Evolutionary conservation across 148 eudicot genomes (phyloP), one percentile per base, ranked within the genome.

Genomic region (Talinum fruticosum): DNA sequence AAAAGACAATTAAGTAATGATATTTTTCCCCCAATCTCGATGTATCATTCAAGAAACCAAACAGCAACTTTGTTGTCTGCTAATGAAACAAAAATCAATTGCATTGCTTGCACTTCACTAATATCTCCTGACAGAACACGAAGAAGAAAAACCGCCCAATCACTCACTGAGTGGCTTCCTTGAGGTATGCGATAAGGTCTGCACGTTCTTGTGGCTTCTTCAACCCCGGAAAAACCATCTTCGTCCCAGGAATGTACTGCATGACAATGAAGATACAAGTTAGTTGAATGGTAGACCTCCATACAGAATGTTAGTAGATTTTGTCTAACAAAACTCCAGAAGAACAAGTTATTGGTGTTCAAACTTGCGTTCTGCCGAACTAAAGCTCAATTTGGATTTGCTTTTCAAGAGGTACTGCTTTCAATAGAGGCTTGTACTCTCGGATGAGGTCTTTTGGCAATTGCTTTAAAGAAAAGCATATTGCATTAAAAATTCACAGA

Each of bases 161-260:
- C 34, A 30, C 44, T 78, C 77, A 26, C 75, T 72, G 8, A 41
- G 96, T 89, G 19, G 96, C 83, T 71, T 82, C 80, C 88, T 89
- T 91, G 76, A 91, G 89, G 79, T 89, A 91, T 6, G 96, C 91
- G 32, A 89, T 91, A 66, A 91, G 93, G 79, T 91, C 96, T 2
- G 93, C 91, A 5, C 96, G 91, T 0, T 91, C 96, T 75, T 91
- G 85, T 23, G 96, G 96, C 78, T 91, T 91, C 88, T 91, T 91
- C 82, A 91, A 59, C 24, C 96, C 96, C 30, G 96, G 93, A 84
- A 91, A 91, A 71, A 91, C 93, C 96, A 91, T 91, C 89, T 91
- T 91, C 19, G 96, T 91, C 57, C 93, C 96, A 26, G 96, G 96
- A 51, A 91, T 91, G 79, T 91, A 91, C 96, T 91, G 91, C 90